phyloP scores from a whole-genome alignment of 257 asterid species.

The Lantana camara region DNA sequence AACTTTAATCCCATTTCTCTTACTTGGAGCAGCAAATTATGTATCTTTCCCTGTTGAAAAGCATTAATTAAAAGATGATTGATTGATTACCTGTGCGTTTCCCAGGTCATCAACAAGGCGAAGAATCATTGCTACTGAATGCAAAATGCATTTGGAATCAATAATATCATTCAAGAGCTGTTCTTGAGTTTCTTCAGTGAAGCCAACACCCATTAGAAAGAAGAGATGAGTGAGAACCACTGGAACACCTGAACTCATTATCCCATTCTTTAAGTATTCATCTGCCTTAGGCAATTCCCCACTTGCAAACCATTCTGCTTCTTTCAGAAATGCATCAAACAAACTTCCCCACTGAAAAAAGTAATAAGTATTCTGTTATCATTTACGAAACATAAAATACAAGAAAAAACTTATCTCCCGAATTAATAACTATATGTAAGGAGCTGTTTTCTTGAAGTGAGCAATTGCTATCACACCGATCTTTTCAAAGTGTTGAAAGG shows the following conservation, averaged over 20 bases:
- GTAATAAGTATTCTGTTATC: background rate
- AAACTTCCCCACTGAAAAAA: conserved; percentile 40
- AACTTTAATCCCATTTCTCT: no score
- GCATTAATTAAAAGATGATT: no score
- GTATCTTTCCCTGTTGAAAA: no score
- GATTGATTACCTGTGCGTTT: conserved; percentile 36
- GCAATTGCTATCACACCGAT: background rate
- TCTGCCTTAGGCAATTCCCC: conserved; percentile 24
- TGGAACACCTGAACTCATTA: conserved; percentile 37
- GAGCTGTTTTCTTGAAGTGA: no score
- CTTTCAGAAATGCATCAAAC: conserved; percentile 44
- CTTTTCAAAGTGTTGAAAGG: background rate
- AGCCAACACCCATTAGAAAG: conserved; percentile 39
- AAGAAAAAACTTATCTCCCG: no score
- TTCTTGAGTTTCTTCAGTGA: background rate
- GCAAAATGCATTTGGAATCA: conserved; percentile 1
- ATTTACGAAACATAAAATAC: no score
- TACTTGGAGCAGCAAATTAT: no score
- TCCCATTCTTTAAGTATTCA: conserved; percentile 39
- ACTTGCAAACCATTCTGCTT: conserved; percentile 46
- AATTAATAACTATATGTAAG: no score
- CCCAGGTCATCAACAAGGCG: conserved; percentile 48
- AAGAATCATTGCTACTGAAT: conserved; percentile 45
- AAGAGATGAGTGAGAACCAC: conserved; percentile 30
- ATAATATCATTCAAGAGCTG: conserved; percentile 17